Base-by-base conservation (phyloP, 2,329 filamentous ascomycete species). In the Exophiala calicioides region DNA sequence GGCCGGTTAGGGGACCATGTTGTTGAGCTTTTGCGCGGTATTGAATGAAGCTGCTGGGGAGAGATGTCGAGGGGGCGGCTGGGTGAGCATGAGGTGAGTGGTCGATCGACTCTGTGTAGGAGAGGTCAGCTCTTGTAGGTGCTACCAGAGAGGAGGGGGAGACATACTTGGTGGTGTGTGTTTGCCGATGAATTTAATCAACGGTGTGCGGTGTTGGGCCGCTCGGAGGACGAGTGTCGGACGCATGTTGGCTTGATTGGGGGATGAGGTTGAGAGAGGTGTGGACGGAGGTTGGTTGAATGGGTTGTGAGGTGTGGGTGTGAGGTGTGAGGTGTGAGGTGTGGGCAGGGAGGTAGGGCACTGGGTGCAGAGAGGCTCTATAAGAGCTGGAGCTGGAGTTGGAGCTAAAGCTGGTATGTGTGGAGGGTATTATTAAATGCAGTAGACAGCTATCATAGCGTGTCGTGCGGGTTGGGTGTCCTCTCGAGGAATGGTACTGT, bases 21-120 rank as follows among this genome's bases (percentile, higher is more conserved):
- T 83, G 80, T 63, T 81, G 78, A 37, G 80, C 81, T 68, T 81
- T 79, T 58, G 77, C 69, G 55, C 81, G 74, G 71, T 85, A 83
- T 58, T 71, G 67, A 47, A 78, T 78, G 68, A 62, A 45, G 73
- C 63, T 29, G 72, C 69, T 52, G 77, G 80, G 47, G 77, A 79
- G 50, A 76, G 79, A 38, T 79, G 80, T 67, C 80, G 81, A 68
- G 47, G 79, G 79, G 38, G 80, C 78, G 47, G 78, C 80, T 32
- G 80, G 81, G 66, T 82, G 81, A 51, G 71, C 70, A 53, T 79
- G 72, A 55, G 79, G 79, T 50, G 78, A 72, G 73, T 81, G 79
- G 57, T 74, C 69, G 43, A 73, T 56, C 21, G 68, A 63, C 45
- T 70, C 70, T 72, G 53, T 50, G 24, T 6, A 4, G 31, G n/a